Base-by-base conservation (phyloP, 2,329 filamentous ascomycete genomes). In the Myriosclerotinia duriaeana region DNA sequence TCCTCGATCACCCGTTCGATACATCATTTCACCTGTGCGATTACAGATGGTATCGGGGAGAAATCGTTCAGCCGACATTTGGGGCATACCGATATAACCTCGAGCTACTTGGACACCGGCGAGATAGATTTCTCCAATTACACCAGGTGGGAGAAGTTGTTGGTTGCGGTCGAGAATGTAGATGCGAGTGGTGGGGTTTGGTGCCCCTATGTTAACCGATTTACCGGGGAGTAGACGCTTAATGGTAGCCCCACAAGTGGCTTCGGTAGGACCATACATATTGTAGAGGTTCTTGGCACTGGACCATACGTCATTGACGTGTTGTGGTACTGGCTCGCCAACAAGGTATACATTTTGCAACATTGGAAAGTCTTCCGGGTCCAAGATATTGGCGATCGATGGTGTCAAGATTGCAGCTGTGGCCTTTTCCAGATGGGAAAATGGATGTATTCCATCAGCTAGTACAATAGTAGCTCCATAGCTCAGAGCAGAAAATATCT, bases 261-360 rank as follows among this genome's bases (percentile, higher is more conserved):
- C 44, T 53, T 67, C 80, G 0, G 78, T 80, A 6, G 80, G 80
- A 0, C 80, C 80, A 64, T 81, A 82, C 74, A 78, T 77, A 68
- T 82, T 82, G 71, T 76, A 80, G 0, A 80, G 34, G 1, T 36
- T 48, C 36, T 67, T 73, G n/a, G 55, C 56, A 7, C 50, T 26
- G 2, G 75, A 68, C 79, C 79, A 81, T 0, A 8, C 60, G 58
- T 80, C 76, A 40, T 64, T 70, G 2, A 78, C 67, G 5, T 55
- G 50, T 68, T 79, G 77, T 1, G 77, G 72, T 5, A 80, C 76
- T 0, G 74, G 65, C 68, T 80, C 79, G 0, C 79, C 78, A 1
- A 76, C 78, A 4, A 81, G 69, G 66, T 78, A 78, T 8, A 81
- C 66, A 56, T 67, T 53, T 64, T 38, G 53, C 17, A 46, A 15